phyloP scores from a whole-genome alignment of 129 eudicot genomes.

The Kitagawia praeruptora region DNA sequence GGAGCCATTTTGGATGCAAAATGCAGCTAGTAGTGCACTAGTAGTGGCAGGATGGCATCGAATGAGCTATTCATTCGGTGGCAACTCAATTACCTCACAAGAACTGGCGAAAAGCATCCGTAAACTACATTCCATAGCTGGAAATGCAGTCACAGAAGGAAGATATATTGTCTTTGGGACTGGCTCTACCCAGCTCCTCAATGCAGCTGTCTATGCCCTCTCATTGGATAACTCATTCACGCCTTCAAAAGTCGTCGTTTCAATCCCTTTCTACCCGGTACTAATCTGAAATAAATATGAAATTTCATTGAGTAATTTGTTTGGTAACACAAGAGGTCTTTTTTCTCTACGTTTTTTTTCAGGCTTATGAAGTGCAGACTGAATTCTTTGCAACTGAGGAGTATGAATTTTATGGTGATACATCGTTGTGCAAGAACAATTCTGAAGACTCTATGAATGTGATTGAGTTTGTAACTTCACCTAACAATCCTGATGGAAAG shows the following conservation, averaged over 20 bases:
- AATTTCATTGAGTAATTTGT: neutral
- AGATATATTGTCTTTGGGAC: slow-evolving; percentile 45
- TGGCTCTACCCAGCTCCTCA: slow-evolving; percentile 58
- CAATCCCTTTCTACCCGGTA: slow-evolving; percentile 63
- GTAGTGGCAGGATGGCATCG: slow-evolving; percentile 76
- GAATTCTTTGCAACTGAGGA: slow-evolving; percentile 25
- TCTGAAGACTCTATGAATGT: slow-evolving; percentile 19
- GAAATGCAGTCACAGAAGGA: slow-evolving; percentile 55
- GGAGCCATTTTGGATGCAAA: slow-evolving; percentile 81
- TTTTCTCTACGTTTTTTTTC: neutral
- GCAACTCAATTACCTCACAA: slow-evolving; percentile 17
- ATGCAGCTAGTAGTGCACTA: slow-evolving; percentile 43
- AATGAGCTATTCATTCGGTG: slow-evolving; percentile 50
- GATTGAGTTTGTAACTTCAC: slow-evolving; percentile 68
- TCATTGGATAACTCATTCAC: slow-evolving; percentile 31
- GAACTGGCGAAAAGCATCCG: slow-evolving; percentile 41
- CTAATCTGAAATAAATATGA: neutral
- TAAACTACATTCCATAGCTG: slow-evolving; percentile 36
- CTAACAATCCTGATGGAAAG: slow-evolving; percentile 67
- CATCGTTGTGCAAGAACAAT: slow-evolving; percentile 23
- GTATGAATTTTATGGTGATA: slow-evolving; percentile 34
- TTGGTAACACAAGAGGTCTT: slow-evolving; percentile 8
- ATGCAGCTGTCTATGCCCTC: slow-evolving; percentile 64
- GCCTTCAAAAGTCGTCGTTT: slow-evolving; percentile 38
- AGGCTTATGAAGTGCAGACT: slow-evolving; percentile 43